These are phyloP conservation scores for Verticillium tricorpus DNA, from an alignment of 2,329 filamentous ascomycete genomes.

Conservation along the genomic window DNA sequence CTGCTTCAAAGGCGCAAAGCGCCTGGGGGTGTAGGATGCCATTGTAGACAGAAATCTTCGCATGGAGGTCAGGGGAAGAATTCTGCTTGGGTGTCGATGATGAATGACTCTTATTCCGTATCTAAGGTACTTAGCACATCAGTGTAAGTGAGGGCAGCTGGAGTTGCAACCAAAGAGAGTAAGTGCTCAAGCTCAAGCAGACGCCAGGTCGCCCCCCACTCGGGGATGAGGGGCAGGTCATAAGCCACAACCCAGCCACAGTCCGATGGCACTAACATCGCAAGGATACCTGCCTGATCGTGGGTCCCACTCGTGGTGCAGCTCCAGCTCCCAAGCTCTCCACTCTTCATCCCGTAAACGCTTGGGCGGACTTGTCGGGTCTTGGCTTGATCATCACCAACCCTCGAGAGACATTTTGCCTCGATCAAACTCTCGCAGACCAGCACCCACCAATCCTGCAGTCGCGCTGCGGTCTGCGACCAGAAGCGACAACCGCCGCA, in stretches of 20 bases:
- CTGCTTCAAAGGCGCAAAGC: conserved; percentile 53
- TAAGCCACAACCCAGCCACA: background rate
- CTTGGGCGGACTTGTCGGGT: background rate
- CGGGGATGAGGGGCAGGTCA: background rate
- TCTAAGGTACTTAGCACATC: background rate
- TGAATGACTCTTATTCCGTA: background rate
- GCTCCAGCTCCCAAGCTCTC: background rate
- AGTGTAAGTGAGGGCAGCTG: background rate
- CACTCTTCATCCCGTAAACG: background rate
- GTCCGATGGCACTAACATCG: background rate
- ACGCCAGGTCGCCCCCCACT: background rate
- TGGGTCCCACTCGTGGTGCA: background rate
- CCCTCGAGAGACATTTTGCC: background rate
- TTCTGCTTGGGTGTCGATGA: background rate
- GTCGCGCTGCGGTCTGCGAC: background rate
- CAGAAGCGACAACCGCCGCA: background rate
- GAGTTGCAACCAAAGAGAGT: background rate
- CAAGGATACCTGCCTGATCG: background rate
- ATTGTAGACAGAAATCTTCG: conserved; percentile 36
- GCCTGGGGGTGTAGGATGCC: conserved; percentile 33
- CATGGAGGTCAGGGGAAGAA: conserved; percentile 10
- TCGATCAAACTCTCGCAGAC: background rate
- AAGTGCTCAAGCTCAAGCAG: background rate
- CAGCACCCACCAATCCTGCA: background rate
- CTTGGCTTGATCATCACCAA: background rate